Evolutionary conservation across 257 asterid genomes (phyloP).

Genomic region (Vinca minor): DNA sequence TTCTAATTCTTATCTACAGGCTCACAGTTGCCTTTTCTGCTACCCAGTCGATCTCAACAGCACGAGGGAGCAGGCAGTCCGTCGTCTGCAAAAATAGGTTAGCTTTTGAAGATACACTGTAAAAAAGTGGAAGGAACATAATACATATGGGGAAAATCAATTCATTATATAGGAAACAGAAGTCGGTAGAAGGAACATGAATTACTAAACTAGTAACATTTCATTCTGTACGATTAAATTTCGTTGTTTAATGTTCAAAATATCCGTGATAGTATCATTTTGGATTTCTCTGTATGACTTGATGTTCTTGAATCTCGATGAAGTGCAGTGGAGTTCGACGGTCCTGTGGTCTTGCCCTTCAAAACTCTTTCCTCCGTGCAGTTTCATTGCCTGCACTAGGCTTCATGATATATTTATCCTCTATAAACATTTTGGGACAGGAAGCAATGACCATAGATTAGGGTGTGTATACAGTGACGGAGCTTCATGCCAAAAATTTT

Average conservation of each 20-base stretch:
- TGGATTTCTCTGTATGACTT: conserved; percentile 2
- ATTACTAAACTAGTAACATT: conserved; percentile 19
- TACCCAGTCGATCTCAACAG: conserved; percentile 5
- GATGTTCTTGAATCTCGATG: not conserved
- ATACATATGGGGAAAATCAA: conserved; percentile 21
- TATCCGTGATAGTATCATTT: not conserved
- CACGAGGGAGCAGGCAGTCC: conserved; percentile 12
- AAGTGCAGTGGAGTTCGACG: not conserved
- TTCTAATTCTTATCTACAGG: conserved; percentile 15
- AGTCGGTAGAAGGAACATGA: conserved; percentile 22
- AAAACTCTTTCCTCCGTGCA: no score
- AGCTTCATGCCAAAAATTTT: no score
- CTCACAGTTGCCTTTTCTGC: conserved; percentile 15
- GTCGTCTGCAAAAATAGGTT: conserved; percentile 23
- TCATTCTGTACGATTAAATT: conserved; percentile 27
- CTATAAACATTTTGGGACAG: no score
- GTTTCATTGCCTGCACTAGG: no score
- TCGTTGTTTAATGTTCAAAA: conserved; percentile 11
- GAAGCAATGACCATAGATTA: no score
- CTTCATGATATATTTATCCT: no score
- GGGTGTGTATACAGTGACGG: no score
- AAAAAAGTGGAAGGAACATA: conserved; percentile 38
- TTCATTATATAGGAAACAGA: conserved; percentile 34
- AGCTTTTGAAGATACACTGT: conserved; percentile 47
- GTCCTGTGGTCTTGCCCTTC: no score